A percentile compares a stretch with the other conserved stretches of the same genome.
Evolutionary conservation across 1,284 basidiomycete genomes (phyloP).

Genomic region (Ganoderma meredithae): DNA sequence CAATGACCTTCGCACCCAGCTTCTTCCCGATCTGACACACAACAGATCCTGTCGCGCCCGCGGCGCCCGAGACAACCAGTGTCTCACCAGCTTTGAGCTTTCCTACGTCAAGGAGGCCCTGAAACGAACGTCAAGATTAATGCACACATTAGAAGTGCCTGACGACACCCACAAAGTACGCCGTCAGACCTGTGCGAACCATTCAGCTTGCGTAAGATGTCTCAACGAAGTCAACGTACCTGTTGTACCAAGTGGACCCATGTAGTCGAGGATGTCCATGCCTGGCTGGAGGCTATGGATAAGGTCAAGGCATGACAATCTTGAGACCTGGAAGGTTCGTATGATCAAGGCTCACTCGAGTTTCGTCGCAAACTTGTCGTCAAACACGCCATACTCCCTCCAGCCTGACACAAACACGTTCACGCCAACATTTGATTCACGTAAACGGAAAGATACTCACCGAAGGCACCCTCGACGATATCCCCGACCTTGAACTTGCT

Average conservation of each 20-base stretch:
- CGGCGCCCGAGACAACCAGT: constrained; percentile 88
- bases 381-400: constrained; percentile 77
- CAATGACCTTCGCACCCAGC: constrained; percentile 82
- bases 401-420: constrained; percentile 58
- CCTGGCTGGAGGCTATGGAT: constrained; percentile 55
- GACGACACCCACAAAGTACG: constrained; percentile 72
- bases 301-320: constrained; percentile 43
- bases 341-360: constrained; percentile 51
- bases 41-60: constrained; percentile 84
- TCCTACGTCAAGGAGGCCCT: constrained; percentile 87
- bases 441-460: constrained; percentile 47
- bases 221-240: constrained; percentile 50
- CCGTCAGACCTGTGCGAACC: constrained; percentile 69
- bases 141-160: not conserved
- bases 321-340: constrained; percentile 32
- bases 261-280: constrained; percentile 68
- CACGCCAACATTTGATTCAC: not conserved
- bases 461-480: constrained; percentile 62
- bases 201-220: not conserved
- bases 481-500: constrained; percentile 71
- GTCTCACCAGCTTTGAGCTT: constrained; percentile 83
- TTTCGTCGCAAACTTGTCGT: constrained; percentile 60
- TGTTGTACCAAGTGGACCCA: constrained; percentile 77
- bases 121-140: constrained; percentile 8
- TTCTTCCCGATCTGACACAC: constrained; percentile 82